Base-by-base conservation (phyloP, 331 rosid genomes). In the Malus hybrid region DNA sequence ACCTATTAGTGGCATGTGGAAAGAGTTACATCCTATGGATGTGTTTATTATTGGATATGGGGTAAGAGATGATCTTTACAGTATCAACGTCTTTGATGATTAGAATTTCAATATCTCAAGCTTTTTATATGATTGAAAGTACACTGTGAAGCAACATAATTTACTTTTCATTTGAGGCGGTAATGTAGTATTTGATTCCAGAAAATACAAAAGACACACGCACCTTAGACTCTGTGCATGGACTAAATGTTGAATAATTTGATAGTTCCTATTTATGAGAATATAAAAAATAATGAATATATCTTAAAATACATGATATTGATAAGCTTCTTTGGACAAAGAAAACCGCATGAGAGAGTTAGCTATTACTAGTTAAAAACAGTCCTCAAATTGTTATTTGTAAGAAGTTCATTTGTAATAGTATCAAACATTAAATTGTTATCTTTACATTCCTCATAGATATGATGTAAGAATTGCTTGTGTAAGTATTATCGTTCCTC, bases 41-140 rank as follows among this genome's bases (percentile, higher is more conserved):
- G 86, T 90, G 76, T 94, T 94, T 86, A 86, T 94, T 39, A 88
- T 91, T 27, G 97, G 97, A 85, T 94, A 91, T 85, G 99, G 99
- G 86, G 96, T 92, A 88, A 94, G 97, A 80, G 54, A 72, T 44
- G 56, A 77, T 57, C 63, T 3, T 73, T 44, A 42, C 20, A 19
- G 14, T 28, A 29, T 62, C 16, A 46, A 73, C 12, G 31, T 62
- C 48, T 24, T 72, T 59, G 12, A 8, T 56, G 54, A 13, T 72
- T 34, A 9, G 66, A 7, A 6, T 57, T 56, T 66, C 1, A 19
- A 5, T 66, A 66, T 34, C 52, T 66, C 44, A 32, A 65, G 44
- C 11, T 65, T 65, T 28, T 65, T 65, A 8, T 65, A 64, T 32
- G 13, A 65, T 31, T 31, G 36, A 18, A 65, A 6, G 1, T 32